Evolutionary conservation across 2,329 filamentous ascomycete genomes (phyloP).

Genomic region (Colletotrichum sublineola): DNA sequence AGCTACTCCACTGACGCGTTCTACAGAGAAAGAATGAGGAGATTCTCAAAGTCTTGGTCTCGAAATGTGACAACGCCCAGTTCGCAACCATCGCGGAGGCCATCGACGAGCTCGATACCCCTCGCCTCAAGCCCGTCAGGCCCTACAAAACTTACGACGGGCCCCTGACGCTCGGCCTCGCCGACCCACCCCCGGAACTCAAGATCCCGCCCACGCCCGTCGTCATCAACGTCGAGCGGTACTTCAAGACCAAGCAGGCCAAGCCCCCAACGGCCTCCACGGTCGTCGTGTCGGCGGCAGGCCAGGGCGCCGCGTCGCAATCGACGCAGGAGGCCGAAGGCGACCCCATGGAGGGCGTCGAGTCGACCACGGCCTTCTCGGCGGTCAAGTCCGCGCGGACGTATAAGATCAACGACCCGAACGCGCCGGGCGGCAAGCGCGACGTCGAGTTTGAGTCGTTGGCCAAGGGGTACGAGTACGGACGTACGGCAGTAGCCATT

Average conservation of each 20-base stretch:
- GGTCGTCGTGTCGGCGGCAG: conserved; percentile 73
- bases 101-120: conserved; percentile 82
- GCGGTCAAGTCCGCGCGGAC: conserved; percentile 81
- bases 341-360: conserved; percentile 64
- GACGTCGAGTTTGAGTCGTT: conserved; percentile 87
- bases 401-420: conserved; percentile 84
- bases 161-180: conserved; percentile 81
- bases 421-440: conserved; percentile 80
- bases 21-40: conserved; percentile 77
- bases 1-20: neutral
- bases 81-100: conserved; percentile 91
- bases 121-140: conserved; percentile 80
- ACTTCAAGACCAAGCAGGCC: conserved; percentile 86
- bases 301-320: conserved; percentile 59
- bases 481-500: conserved; percentile 90
- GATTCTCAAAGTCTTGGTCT: conserved; percentile 73
- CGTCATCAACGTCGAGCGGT: conserved; percentile 89
- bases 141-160: conserved; percentile 87
- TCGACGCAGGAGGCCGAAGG: conserved; percentile 63
- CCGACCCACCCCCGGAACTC: conserved; percentile 35
- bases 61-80: conserved; percentile 75
- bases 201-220: conserved; percentile 80
- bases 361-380: conserved; percentile 66
- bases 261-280: conserved; percentile 81
- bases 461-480: conserved; percentile 95